phyloP scores from a whole-genome alignment of 1,284 basidiomycete genomes.

The Malassezia sympodialis region DNA sequence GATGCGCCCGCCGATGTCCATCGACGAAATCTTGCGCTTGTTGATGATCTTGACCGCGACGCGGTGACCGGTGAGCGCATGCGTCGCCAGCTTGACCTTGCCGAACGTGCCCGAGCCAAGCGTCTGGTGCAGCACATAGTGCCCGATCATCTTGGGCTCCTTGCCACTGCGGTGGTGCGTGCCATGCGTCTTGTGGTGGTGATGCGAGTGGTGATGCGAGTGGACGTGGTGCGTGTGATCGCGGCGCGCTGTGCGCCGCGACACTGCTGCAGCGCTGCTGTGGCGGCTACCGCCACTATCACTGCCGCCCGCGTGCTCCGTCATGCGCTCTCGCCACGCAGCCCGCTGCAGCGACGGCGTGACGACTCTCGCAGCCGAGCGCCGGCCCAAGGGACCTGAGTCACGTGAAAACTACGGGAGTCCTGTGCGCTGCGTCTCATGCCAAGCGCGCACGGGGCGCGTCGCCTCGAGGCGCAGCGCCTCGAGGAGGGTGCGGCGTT shows the following conservation, averaged over 20 bases:
- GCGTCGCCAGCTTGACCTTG: conserved; percentile 89
- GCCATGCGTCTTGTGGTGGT: background rate
- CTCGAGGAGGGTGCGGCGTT: conserved; percentile 28
- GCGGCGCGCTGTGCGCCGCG: background rate
- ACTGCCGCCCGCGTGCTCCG: background rate
- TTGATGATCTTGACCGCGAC: conserved; percentile 98
- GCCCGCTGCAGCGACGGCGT: background rate
- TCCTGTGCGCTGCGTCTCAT: background rate
- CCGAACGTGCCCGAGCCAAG: conserved; percentile 75
- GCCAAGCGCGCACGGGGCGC: conserved; percentile 24
- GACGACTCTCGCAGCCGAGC: background rate
- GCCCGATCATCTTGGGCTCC: conserved; percentile 39
- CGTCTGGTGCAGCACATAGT: conserved; percentile 49
- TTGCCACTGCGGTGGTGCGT: conserved; percentile 9
- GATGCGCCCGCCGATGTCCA: conserved; percentile 62
- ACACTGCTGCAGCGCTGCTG: background rate
- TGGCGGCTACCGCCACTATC: background rate
- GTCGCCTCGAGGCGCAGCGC: conserved; percentile 35
- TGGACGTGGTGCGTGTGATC: background rate
- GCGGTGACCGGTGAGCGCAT: conserved; percentile 84
- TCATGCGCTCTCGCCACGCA: background rate
- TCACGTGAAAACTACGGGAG: background rate
- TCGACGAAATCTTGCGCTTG: conserved; percentile 79
- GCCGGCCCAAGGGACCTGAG: background rate
- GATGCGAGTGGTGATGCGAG: background rate